Evolutionary conservation across 345 rosid species (phyloP), one percentile per base, ranked within the genome.

Genomic region (Populus ilicifolia): DNA sequence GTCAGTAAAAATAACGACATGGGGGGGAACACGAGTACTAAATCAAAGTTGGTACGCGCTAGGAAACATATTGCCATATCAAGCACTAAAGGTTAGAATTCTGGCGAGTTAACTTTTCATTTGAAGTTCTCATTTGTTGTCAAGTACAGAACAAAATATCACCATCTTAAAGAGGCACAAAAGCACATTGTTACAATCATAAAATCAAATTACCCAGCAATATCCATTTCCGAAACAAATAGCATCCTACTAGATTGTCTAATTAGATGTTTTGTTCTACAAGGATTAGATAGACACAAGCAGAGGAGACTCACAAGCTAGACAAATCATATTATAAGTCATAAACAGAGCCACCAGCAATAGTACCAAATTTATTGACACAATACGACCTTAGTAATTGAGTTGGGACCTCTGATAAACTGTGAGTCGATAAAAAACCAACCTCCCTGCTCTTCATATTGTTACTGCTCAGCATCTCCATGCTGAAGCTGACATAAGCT

Each of bases 401-500:
- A 81, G 76, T 72, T 75, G 78, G 74, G 80, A 81, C 78, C 80
- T 78, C 75, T 33, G 38, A 75, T 78, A 73, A 74, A 20, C 75
- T 70, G 79, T 73, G 81, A 79, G 81, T 75, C 52, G 78, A 83
- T 64, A 67, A 63, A 77, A 80, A 80, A 73, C 67, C 81, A 67
- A 79, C 23, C 74, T 50, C 81, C 33, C 67, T 67, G 72, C 77
- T 56, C 18, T 69, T 43, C 73, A 48, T 52, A 41, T 30, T n/a
- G 62, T 18, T 50, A 20, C 63, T 43, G 52, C 43, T 91, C 84
- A 91, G 85, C 93, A 91, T 76, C 89, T 91, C 99, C 99, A 95
- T 50, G 93, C 96, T 35, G 97, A 91, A 78, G 88, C 96, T n/a
- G 93, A 87, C 33, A 92, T 85, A 64, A 95, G 92, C 75, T 95